Evolutionary conservation across 2,329 filamentous ascomycete genomes (phyloP), one percentile per base, ranked within the genome.

Genomic region (Botryotinia calthae): DNA sequence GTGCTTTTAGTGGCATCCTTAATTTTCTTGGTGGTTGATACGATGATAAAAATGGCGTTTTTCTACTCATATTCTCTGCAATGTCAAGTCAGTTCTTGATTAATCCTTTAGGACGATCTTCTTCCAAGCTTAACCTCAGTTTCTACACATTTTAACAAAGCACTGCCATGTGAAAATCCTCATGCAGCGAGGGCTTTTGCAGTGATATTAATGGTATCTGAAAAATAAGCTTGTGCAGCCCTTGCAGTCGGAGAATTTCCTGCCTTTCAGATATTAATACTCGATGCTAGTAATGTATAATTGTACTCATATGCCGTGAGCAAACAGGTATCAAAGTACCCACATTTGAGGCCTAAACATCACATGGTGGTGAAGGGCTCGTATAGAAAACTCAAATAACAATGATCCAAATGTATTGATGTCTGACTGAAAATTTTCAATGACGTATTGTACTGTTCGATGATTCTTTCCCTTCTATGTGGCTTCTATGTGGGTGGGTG

Each of bases 321-420:
- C 37, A 22, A 51, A 40, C 44, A 51, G 6, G 22, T 14, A 12
- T n/a, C n/a, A 56, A 56, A 56, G 48, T 28, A 4, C 14, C 51
- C 51, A 56, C 51, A 51, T 31, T 28, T 28, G 51, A 31, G 51
- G 51, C n/a, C 46, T n/a, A 54, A 25, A 37, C 28, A 65, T 48
- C 22, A 9, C 46, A 40, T 40, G 22, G 4, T 25, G 22, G 28
- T 7, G 22, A 65, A 14, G 31, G 62, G 28, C 63, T 48, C 6
- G 63, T 46, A 46, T 48, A 18, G 34, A 40, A 56, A 40, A 25
- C 20, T 67, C 34, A 22, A 63, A 56, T 28, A 18, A 31, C 14
- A 56, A 56, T 56, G 51, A 56, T 56, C 51, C 51, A 56, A 56
- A 56, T 56, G 51, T 56, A 56, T 56, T 56, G 51, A 56, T 56